A percentile compares a stretch with the other conserved stretches of the same genome.
Conservation (phyloP, 768 basidiomycete species). For the Cystobasidium onofrii region DNA sequence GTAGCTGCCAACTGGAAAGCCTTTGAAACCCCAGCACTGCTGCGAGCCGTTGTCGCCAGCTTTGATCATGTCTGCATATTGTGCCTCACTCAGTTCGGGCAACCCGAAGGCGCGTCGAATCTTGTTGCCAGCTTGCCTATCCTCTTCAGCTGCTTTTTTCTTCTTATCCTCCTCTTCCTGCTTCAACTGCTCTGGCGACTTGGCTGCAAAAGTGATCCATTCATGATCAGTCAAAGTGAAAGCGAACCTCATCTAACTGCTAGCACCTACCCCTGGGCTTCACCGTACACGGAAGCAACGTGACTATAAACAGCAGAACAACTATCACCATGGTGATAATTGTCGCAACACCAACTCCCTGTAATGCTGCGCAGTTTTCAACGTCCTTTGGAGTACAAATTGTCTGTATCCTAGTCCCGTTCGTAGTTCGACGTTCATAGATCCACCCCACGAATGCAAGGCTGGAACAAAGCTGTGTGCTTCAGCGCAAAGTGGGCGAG, state of each 20-base stretch:
- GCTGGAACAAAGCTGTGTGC: background rate
- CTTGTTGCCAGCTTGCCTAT: background rate
- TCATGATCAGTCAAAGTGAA: background rate
- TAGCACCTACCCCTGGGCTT: background rate
- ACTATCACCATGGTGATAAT: background rate
- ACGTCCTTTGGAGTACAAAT: background rate
- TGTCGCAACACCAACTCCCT: background rate
- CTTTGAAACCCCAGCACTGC: background rate
- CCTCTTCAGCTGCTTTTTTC: constrained; percentile 1
- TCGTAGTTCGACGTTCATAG: background rate
- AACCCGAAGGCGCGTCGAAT: background rate
- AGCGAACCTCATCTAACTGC: background rate
- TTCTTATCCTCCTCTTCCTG: constrained; percentile 10
- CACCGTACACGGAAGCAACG: background rate
- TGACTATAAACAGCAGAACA: background rate
- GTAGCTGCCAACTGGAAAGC: background rate
- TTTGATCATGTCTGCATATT: background rate
- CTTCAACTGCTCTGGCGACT: background rate
- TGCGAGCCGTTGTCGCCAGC: background rate
- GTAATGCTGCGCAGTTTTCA: background rate
- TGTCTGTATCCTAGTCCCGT: background rate
- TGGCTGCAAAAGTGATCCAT: background rate
- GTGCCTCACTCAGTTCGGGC: background rate
- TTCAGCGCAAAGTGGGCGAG: background rate
- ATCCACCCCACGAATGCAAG: background rate